Percentiles rank a stretch among this genome's conserved stretches.
Evolutionary conservation across 306 rosid genomes (phyloP).

Genomic region (Lathyrus aphaca): DNA sequence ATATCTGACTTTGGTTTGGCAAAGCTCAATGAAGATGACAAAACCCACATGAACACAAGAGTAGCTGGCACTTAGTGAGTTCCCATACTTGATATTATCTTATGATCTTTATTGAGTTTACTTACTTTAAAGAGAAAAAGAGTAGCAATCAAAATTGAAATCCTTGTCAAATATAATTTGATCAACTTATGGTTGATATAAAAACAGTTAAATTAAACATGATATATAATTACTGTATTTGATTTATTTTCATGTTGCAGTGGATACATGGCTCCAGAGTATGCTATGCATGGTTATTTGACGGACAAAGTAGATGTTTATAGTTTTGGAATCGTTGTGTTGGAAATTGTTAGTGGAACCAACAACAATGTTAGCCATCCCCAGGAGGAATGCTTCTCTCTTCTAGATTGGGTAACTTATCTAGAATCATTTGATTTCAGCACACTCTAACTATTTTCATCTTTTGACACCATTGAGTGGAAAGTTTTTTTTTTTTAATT

Average conservation of each 20-base stretch:
- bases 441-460: too few relatives aligned
- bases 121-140: not conserved
- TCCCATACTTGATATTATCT: slow-evolving; percentile 5
- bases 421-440: too few relatives aligned
- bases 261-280: slow-evolving; percentile 64
- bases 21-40: slow-evolving; percentile 57
- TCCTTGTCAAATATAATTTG: not conserved
- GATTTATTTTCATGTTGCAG: slow-evolving; percentile 37
- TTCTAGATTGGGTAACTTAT: slow-evolving; percentile 49
- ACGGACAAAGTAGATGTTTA: slow-evolving; percentile 77
- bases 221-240: not conserved
- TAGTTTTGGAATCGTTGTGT: slow-evolving; percentile 57
- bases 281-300: slow-evolving; percentile 68
- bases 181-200: not conserved
- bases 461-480: too few relatives aligned
- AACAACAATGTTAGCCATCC: slow-evolving; percentile 39
- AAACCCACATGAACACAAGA: slow-evolving; percentile 62
- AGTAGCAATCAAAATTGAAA: not conserved
- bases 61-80: slow-evolving; percentile 61
- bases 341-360: slow-evolving; percentile 41
- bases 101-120: slow-evolving; percentile 2
- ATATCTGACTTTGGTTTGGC: too few relatives aligned
- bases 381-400: slow-evolving; percentile 44
- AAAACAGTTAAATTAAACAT: not conserved
- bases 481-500: too few relatives aligned